Percentiles rank a stretch among this genome's conserved stretches.
Evolutionary conservation across 2,329 filamentous ascomycete genomes (phyloP).

Genomic region (Curvularia sp.): DNA sequence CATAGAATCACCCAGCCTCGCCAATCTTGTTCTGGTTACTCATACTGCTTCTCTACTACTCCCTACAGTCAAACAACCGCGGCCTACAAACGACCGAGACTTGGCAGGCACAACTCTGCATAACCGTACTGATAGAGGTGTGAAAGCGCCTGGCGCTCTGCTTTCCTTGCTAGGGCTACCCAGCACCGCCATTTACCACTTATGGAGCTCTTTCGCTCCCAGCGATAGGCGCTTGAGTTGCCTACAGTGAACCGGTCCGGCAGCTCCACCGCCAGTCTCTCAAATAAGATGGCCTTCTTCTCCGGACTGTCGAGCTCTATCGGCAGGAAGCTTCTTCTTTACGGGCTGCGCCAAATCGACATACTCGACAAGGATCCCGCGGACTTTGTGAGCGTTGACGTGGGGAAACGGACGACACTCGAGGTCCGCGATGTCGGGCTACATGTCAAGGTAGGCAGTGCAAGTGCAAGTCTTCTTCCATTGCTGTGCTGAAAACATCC

Average conservation of each 20-base stretch:
- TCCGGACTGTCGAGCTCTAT: constrained; percentile 74
- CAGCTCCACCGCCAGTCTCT: constrained; percentile 19
- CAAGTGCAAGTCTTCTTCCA: neutral
- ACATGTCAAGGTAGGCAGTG: constrained; percentile 70
- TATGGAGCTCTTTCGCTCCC: constrained; percentile 39
- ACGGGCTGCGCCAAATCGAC: constrained; percentile 82
- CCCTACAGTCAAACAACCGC: constrained; percentile 5
- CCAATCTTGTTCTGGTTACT: constrained; percentile 12
- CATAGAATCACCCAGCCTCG: constrained; percentile 2
- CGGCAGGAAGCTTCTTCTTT: constrained; percentile 87
- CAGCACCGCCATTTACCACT: constrained; percentile 19
- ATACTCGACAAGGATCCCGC: constrained; percentile 87
- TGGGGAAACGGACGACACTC: constrained; percentile 81
- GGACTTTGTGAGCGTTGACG: constrained; percentile 83
- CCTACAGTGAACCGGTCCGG: constrained; percentile 24
- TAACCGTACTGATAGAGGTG: constrained; percentile 2
- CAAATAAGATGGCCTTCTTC: constrained; percentile 67
- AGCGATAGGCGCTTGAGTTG: constrained; percentile 41
- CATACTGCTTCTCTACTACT: constrained; percentile 3
- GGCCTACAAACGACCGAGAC: constrained; percentile 4
- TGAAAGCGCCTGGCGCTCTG: constrained; percentile 12
- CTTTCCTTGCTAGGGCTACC: constrained; percentile 9
- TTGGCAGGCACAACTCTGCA: constrained; percentile 20
- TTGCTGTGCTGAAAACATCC: constrained; percentile 24
- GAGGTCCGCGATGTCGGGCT: constrained; percentile 88